These are phyloP conservation scores for Cryptococcus sp. DNA, from an alignment of 1,284 basidiomycete species.

Conservation along the genomic window DNA sequence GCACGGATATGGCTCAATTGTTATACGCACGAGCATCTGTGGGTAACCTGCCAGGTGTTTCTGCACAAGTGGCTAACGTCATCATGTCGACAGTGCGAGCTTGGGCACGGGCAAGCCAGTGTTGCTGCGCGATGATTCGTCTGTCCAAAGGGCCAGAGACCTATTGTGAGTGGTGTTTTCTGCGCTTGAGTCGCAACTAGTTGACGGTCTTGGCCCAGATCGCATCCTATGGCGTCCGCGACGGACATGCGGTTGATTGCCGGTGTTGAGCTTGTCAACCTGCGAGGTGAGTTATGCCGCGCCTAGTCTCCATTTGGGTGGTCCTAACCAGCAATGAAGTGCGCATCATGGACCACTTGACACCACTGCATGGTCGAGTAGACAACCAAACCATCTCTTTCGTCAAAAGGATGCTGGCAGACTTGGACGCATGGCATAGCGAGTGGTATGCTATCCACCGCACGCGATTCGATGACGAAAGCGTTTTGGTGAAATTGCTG, in stretches of 20 bases:
- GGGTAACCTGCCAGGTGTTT: conserved; percentile 6
- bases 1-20: conserved; percentile 91
- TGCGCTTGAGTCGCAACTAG: neutral
- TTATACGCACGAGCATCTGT: conserved; percentile 59
- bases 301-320: neutral
- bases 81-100: conserved; percentile 65
- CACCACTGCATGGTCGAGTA: conserved; percentile 80
- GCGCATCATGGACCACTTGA: conserved; percentile 84
- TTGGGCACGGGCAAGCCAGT: conserved; percentile 86
- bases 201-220: conserved; percentile 34
- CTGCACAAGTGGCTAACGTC: too few species aligned
- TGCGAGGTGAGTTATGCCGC: conserved; percentile 50
- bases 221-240: conserved; percentile 77
- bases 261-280: conserved; percentile 83
- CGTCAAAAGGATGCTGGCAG: conserved; percentile 78
- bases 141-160: conserved; percentile 77
- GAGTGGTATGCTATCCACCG: conserved; percentile 82
- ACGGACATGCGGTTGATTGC: conserved; percentile 86
- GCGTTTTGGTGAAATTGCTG: conserved; percentile 75
- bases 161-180: conserved; percentile 57
- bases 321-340: conserved; percentile 56
- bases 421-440: conserved; percentile 71
- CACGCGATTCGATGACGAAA: conserved; percentile 69
- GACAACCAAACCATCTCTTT: conserved; percentile 80
- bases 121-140: conserved; percentile 81